Evolutionary conservation across 2,329 filamentous ascomycete species (phyloP), one percentile per base, ranked within the genome.

Genomic region (Phialophora verrucosa): DNA sequence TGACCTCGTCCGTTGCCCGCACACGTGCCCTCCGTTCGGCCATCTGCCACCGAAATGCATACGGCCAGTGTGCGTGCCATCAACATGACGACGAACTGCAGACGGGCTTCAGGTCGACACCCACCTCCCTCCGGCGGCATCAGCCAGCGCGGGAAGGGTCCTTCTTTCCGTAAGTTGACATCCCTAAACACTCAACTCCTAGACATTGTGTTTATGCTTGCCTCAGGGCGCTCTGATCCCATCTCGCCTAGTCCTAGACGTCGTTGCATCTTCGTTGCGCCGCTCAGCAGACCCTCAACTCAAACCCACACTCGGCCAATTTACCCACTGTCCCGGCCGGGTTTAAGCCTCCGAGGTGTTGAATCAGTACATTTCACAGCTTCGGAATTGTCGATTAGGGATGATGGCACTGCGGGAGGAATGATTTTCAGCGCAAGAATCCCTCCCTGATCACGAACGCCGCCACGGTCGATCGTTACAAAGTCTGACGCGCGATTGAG

Each of bases 41-140:
- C 56, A 32, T 31, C 27, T 32, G n/a, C 32, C 25, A 56, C 63
- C 63, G 63, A 65, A 23, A 27, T 65, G 63, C 63, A 65, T 59
- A 20, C 49, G 47, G 51, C 47, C n/a, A 29, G 8, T 10, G 44
- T 29, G 42, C 57, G 38, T 25, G n/a, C 60, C 32, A 54, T 47
- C 29, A 54, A 61, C 32, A 61, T 61, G 59, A 61, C 59, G 59
- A 61, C 29, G 59, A 44, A n/a, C 23, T 61, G 59, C 59, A 59
- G 59, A 11, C 23, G 8, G 31, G 23, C 25, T 61, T 31, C 23
- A 55, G 25, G 25, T 35, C 49, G 44, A 51, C 59, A 27, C 53
- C 59, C 59, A 54, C 25, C 47, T 51, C 59, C 23, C 59, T 61
- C 59, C 59, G 12, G 31, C 47, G 31, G 27, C 59, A 53, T 61